Evolutionary conservation across 495 filamentous ascomycete species (phyloP).

Genomic region (Talaromyces ruber): DNA sequence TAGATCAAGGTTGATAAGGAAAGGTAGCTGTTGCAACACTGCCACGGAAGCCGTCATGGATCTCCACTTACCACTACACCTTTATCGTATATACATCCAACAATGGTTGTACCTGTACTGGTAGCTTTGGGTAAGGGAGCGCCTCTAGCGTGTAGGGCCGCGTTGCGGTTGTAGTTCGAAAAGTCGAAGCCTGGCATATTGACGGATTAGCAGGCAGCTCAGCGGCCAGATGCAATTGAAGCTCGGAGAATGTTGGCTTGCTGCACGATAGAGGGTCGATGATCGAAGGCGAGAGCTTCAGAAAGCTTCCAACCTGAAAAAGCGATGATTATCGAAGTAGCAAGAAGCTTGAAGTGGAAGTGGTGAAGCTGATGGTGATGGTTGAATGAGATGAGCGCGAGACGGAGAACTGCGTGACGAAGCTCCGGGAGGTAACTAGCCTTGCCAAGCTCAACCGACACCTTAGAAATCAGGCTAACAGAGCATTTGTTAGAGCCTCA

Average conservation of each 20-base stretch:
- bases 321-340: constrained; percentile 1
- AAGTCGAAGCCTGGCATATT: constrained; percentile 98
- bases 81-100: constrained; percentile 93
- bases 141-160: constrained; percentile 84
- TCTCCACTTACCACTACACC: constrained; percentile 72
- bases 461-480: neutral
- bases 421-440: constrained; percentile 27
- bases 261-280: neutral
- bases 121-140: constrained; percentile 95
- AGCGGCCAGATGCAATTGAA: neutral
- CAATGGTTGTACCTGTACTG: constrained; percentile 98
- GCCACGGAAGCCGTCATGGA: neutral
- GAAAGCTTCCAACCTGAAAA: neutral
- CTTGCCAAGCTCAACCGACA: constrained; percentile 12
- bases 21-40: neutral
- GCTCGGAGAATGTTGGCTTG: neutral
- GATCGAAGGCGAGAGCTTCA: neutral
- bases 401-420: constrained; percentile 31
- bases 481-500: neutral
- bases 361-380: constrained; percentile 13
- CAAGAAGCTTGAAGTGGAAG: constrained; percentile 11
- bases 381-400: constrained; percentile 8
- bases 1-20: neutral
- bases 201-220: constrained; percentile 16
- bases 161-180: constrained; percentile 98